Evolutionary conservation across 1,139 yeast species (phyloP), one percentile per base, ranked within the genome.

Genomic region (Candida sojae): DNA sequence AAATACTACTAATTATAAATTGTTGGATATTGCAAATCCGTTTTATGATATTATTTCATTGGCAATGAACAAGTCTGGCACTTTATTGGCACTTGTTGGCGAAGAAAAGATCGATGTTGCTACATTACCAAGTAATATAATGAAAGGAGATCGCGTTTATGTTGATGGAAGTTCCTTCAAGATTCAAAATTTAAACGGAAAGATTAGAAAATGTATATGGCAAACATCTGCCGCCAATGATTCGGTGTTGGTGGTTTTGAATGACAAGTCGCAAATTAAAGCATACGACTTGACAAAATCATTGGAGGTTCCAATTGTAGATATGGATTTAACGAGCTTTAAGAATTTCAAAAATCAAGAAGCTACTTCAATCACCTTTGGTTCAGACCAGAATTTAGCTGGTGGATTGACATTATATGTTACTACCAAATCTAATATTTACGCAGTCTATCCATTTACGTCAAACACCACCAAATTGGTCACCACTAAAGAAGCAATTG

Each of bases 401-500:
- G 78, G 78, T 1, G 55, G 67, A 1, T 60, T 74, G 48, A 65
- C 77, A 0, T 63, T 75, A 43, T 75, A 74, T 52, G 57, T 73
- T 7, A 43, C 70, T 10, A 57, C 75, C 1, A 50, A 53, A 12
- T 48, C 53, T 0, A 49, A 59, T 9, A 50, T 74, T 0, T 71
- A 54, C 52, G 69, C 71, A 1, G 50, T 73, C 10, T 71, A 59
- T 46, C 79, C 79, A 4, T 71, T 71, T 47, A 46, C 66, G 3
- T 50, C 58, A 38, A 50, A 49, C 13, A 43, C 47, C 13, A 57
- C 67, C 1, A 55, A 50, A 8, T 49, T 71, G 34, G 62, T 62
- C 3, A 58, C 70, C 13, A 58, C 71, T 1, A 49, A 56, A 43
- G 52, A 50, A 8, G 56, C 57, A n/a, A 53, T 71, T 3, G 57